Evolutionary conservation across 495 filamentous ascomycete species (phyloP), one percentile per base, ranked within the genome.

Genomic region (Aspergillus hancockii): DNA sequence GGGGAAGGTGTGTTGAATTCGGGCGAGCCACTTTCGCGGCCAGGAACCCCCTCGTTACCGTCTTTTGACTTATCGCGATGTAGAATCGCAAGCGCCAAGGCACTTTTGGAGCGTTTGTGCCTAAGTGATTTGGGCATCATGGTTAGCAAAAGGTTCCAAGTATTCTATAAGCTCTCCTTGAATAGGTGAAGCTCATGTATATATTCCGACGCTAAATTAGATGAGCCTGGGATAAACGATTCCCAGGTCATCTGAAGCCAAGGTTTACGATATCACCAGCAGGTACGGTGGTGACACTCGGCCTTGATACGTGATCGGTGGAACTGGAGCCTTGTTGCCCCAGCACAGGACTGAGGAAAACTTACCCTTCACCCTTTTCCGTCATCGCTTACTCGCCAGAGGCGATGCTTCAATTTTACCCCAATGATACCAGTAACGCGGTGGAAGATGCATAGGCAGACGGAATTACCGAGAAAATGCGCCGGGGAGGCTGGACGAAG

Each of bases 31-130:
- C 57, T 69, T 43, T 70, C 68, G 9, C 66, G 63, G 54, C 57
- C 52, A 22, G 47, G 49, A 22, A 69, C 66, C 28, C 74, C 71
- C 18, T 71, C 63, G 28, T 65, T 58, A 23, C 62, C 68, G 12
- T 74, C 70, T 30, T 77, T 80, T 16, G 75, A 75, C 61, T 75
- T 80, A 41, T 82, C 82, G 50, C 82, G 79, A 63, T 77, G 74
- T 21, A 84, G 69, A 30, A 84, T 67, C 50, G 82, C 75, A 55
- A 79, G 76, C 53, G 82, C 80, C 61, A 83, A 61, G 30, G 75
- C 69, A 63, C 81, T 82, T 59, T 75, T 80, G 40, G 82, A 82
- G 62, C 81, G 80, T 68, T 80, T 83, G 63, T 83, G 82, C 58
- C 80, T 82, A 64, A 21, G 56, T 38, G 56, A 61, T 32, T 51